Evolutionary conservation across 306 rosid species (phyloP).

Genomic region (Fragaria iinumae): DNA sequence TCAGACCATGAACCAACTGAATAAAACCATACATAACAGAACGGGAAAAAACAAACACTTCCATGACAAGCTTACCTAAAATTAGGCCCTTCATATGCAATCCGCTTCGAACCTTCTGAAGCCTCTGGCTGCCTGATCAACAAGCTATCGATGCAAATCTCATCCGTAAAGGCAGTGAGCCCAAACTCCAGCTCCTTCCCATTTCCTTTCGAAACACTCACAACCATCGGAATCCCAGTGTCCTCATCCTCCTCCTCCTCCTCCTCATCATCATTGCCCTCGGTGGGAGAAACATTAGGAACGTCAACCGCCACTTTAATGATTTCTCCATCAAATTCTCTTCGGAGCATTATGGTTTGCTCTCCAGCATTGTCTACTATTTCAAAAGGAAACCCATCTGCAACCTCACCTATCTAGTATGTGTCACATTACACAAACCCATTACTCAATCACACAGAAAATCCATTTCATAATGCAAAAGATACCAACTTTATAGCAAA

Average conservation of each 20-base stretch:
- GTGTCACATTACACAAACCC: not conserved
- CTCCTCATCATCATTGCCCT: conserved; percentile 17
- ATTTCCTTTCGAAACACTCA: conserved; percentile 52
- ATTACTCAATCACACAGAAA: not conserved
- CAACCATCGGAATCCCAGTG: conserved; percentile 73
- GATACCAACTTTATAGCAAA: not conserved
- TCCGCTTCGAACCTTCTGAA: conserved; percentile 34
- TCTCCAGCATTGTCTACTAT: conserved; percentile 75
- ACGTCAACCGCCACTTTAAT: conserved; percentile 71
- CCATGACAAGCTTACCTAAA: not conserved
- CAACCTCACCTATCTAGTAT: conserved; percentile 37
- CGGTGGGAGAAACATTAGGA: conserved; percentile 41
- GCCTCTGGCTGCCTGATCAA: conserved; percentile 50
- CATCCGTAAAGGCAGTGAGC: conserved; percentile 64
- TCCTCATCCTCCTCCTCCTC: conserved; percentile 27
- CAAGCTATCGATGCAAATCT: conserved; percentile 70
- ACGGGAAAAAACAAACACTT: not conserved
- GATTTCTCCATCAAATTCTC: conserved; percentile 60
- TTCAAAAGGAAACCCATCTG: conserved; percentile 62
- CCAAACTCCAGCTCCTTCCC: conserved; percentile 70
- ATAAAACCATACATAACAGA: not conserved
- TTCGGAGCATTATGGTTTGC: conserved; percentile 63
- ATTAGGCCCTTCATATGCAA: conserved; percentile 84
- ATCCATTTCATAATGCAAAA: not conserved
- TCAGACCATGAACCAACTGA: not conserved